A percentile compares a stretch with the other conserved stretches of the same genome.
These are phyloP conservation scores for Beta lomatogona DNA, from an alignment of 179 eudicot species.

Conservation along the genomic window DNA sequence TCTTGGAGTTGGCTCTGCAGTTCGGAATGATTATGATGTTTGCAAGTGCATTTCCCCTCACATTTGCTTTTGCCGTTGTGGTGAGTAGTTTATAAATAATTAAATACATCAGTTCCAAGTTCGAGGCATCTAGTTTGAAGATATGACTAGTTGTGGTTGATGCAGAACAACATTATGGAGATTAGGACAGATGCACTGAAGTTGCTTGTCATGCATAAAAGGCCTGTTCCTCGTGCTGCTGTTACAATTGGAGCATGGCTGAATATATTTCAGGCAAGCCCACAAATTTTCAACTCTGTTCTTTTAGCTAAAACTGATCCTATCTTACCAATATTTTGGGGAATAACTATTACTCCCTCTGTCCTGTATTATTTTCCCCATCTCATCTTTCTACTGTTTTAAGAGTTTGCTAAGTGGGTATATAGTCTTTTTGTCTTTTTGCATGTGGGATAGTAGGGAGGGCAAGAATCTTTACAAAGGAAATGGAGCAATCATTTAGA, in stretches of 20 bases:
- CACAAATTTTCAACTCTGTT: not conserved
- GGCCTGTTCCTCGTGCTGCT: conserved; percentile 87
- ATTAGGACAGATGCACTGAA: conserved; percentile 91
- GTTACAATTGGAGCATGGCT: conserved; percentile 95
- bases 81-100: conserved; percentile 35
- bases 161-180: conserved; percentile 85
- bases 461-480: no score
- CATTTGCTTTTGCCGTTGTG: conserved; percentile 78
- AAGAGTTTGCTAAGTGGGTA: no score
- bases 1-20: conserved; percentile 84
- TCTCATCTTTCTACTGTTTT: no score
- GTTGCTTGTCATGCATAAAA: conserved; percentile 72
- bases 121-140: not conserved
- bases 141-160: conserved; percentile 17
- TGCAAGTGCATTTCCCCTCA: conserved; percentile 94
- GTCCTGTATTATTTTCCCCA: no score
- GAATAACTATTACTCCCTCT: not conserved
- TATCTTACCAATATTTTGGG: not conserved
- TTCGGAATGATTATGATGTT: conserved; percentile 99
- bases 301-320: not conserved
- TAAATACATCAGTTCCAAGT: not conserved
- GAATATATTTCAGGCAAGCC: conserved; percentile 83
- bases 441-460: no score
- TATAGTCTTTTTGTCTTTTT: no score
- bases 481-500: no score